Conservation (phyloP, 345 rosid genomes). For the Euphorbia tirucalli region DNA sequence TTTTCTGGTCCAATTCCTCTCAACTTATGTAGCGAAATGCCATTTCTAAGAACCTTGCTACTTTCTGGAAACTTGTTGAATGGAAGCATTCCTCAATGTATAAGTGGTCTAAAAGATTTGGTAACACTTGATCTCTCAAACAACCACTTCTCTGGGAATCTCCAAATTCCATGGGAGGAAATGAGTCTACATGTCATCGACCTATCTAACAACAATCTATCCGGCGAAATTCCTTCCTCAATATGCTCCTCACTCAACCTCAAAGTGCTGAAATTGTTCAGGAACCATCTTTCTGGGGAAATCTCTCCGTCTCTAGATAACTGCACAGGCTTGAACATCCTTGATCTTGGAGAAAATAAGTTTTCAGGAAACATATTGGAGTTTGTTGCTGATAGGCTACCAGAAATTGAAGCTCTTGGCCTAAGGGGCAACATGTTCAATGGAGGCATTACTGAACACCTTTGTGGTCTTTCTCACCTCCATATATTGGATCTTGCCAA, state of each 20-base stretch:
- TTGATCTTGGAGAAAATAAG: constrained; percentile 51
- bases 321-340: constrained; percentile 42
- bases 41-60: constrained; percentile 1
- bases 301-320: constrained; percentile 45
- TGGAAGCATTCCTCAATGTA: constrained; percentile 24
- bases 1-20: constrained; percentile 39
- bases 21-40: constrained; percentile 2
- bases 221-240: constrained; percentile 43
- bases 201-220: constrained; percentile 39
- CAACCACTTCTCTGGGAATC: constrained; percentile 28
- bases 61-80: constrained; percentile 22
- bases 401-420: background rate
- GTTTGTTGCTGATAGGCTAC: constrained; percentile 20
- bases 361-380: constrained; percentile 37
- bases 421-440: constrained; percentile 15
- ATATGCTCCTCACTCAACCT: constrained; percentile 38
- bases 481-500: constrained; percentile 17
- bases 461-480: constrained; percentile 1
- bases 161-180: constrained; percentile 28
- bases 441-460: constrained; percentile 9
- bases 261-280: constrained; percentile 40
- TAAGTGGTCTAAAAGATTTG: constrained; percentile 2
- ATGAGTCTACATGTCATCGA: constrained; percentile 23
- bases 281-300: constrained; percentile 40
- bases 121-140: constrained; percentile 19